These are phyloP conservation scores for Oleoguttula mirabilis DNA, from an alignment of 495 filamentous ascomycete species.

Conservation along the genomic window DNA sequence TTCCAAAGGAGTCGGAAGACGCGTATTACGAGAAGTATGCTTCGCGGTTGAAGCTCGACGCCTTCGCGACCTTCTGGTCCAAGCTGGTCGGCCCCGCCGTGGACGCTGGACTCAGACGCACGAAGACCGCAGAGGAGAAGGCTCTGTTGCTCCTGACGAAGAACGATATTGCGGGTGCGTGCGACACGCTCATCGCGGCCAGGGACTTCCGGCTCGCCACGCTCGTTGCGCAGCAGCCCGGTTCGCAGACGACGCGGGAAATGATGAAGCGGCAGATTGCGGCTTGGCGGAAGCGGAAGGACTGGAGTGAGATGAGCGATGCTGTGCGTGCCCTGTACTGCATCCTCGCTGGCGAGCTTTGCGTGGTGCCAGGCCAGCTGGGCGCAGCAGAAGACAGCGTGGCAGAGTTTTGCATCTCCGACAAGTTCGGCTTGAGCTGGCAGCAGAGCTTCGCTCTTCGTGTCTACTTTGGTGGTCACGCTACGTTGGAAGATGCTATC, in stretches of 20 bases:
- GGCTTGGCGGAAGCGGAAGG: constrained; percentile 67
- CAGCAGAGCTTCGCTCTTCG: constrained; percentile 81
- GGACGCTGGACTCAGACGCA: constrained; percentile 29
- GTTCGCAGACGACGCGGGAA: constrained; percentile 45
- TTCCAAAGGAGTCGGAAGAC: constrained; percentile 36
- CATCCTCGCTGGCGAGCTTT: constrained; percentile 73
- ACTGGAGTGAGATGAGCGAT: constrained; percentile 76
- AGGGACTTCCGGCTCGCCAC: constrained; percentile 71
- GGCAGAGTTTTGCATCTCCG: constrained; percentile 61
- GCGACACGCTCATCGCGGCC: constrained; percentile 57
- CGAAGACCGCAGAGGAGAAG: constrained; percentile 58
- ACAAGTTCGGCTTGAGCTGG: constrained; percentile 80
- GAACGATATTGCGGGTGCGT: constrained; percentile 68
- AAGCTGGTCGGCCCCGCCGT: constrained; percentile 48
- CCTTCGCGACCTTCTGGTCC: constrained; percentile 49
- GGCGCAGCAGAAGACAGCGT: constrained; percentile 62
- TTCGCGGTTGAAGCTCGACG: constrained; percentile 38
- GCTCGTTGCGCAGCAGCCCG: constrained; percentile 58
- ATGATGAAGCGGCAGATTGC: constrained; percentile 67
- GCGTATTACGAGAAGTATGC: constrained; percentile 38
- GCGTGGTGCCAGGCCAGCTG: constrained; percentile 63
- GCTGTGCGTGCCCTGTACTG: constrained; percentile 80
- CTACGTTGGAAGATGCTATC: constrained; percentile 59
- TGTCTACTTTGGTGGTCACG: constrained; percentile 68
- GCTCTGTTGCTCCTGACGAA: constrained; percentile 69